Percentiles rank a stretch among this genome's conserved stretches.
Conservation (phyloP, 73 alveolate species). For the Diophrys sp. region DNA sequence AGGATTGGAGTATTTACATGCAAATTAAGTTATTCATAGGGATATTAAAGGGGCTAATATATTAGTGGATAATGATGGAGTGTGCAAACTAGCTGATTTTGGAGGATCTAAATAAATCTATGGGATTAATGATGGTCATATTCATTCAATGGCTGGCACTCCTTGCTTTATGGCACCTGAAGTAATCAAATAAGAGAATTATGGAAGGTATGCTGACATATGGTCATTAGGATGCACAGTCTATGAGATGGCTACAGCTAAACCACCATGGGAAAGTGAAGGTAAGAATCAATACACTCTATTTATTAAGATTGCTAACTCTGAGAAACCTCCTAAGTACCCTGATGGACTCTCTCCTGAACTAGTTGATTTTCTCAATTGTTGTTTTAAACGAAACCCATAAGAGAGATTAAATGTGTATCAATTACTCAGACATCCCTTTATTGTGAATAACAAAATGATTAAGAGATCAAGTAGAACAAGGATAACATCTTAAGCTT, state of each 20-base stretch:
- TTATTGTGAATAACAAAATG: slow-evolving; percentile 40
- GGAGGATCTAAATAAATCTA: slow-evolving; percentile 80
- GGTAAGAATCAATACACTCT: slow-evolving; percentile 40
- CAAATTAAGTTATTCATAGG: slow-evolving; percentile 81
- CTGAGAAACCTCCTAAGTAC: slow-evolving; percentile 65
- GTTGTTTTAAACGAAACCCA: slow-evolving; percentile 76
- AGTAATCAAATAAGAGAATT: slow-evolving; percentile 56
- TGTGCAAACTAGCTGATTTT: slow-evolving; percentile 89
- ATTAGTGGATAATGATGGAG: slow-evolving; percentile 69
- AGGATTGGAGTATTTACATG: slow-evolving; percentile 90
- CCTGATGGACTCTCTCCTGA: slow-evolving; percentile 69
- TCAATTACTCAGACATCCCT: slow-evolving; percentile 73
- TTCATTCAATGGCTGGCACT: slow-evolving; percentile 57
- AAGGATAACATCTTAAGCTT: too few species aligned
- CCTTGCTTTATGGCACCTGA: slow-evolving; percentile 94
- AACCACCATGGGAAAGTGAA: slow-evolving; percentile 63
- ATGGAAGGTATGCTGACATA: slow-evolving; percentile 81
- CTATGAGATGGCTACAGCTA: slow-evolving; percentile 69
- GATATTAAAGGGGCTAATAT: slow-evolving; percentile 94
- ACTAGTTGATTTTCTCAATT: slow-evolving; percentile 60
- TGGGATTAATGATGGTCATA: slow-evolving; percentile 12
- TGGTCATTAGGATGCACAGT: slow-evolving; percentile 91
- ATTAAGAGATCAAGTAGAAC: too few species aligned
- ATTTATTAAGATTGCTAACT: slow-evolving; percentile 58
- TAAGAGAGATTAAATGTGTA: slow-evolving; percentile 68